Conservation (phyloP, 208 protist species). For the Trypanosoma melophagium region DNA sequence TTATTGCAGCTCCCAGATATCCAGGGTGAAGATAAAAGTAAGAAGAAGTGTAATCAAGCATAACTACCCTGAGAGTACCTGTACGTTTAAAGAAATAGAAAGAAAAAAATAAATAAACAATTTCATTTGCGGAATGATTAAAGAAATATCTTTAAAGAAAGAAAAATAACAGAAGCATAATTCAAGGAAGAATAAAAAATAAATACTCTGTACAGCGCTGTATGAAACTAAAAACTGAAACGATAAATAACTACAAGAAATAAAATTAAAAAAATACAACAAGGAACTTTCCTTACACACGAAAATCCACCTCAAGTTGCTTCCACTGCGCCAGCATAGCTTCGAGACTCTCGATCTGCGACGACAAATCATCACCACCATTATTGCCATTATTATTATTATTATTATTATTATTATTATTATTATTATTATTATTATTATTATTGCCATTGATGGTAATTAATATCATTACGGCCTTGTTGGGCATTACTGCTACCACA, state of each 20-base stretch:
- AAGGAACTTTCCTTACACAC: neutral
- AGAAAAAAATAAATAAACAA: too few relatives aligned
- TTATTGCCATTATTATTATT: neutral
- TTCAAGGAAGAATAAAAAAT: conserved; percentile 3
- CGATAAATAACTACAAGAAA: neutral
- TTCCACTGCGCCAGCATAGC: conserved; percentile 53
- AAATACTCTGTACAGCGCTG: too few relatives aligned
- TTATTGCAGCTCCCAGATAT: neutral
- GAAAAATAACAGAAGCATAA: neutral
- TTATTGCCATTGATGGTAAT: too few relatives aligned
- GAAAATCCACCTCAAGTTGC: conserved; percentile 43
- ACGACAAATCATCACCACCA: conserved; percentile 14
- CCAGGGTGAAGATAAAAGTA: too few relatives aligned
- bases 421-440: neutral
- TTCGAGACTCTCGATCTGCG: conserved; percentile 43
- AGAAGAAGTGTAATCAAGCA: too few relatives aligned
- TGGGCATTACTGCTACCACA: too few relatives aligned
- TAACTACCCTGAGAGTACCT: neutral
- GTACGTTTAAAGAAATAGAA: too few relatives aligned
- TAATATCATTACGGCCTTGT: too few relatives aligned
- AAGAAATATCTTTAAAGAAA: neutral
- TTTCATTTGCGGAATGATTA: too few relatives aligned
- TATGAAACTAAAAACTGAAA: conserved; percentile 9
- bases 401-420: neutral
- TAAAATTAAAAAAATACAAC: conserved; percentile 12